phyloP scores from a whole-genome alignment of 179 eudicot species.

The Pouteria campechiana region DNA sequence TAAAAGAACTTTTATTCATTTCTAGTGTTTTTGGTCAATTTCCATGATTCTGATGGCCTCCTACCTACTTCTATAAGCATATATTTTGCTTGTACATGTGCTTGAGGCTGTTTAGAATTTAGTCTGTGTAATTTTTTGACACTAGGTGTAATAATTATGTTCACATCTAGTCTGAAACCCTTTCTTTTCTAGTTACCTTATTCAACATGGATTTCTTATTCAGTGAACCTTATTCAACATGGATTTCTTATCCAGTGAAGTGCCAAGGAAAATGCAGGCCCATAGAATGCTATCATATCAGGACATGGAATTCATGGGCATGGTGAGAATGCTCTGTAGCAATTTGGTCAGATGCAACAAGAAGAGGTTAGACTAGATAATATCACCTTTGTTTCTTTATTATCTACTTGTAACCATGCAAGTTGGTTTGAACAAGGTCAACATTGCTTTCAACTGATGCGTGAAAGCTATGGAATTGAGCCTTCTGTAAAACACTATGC shows the following conservation, averaged over 20 bases:
- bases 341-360: slow-evolving; percentile 44
- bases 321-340: slow-evolving; percentile 37
- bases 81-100: no score
- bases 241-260: slow-evolving; percentile 45
- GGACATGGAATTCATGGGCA: slow-evolving; percentile 71
- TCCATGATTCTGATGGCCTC: no score
- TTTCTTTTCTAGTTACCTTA: no score
- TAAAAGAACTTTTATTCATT: no score
- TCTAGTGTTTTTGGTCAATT: no score
- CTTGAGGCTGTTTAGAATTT: no score
- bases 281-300: slow-evolving; percentile 69
- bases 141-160: no score
- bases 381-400: slow-evolving; percentile 48
- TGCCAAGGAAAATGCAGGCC: slow-evolving; percentile 38
- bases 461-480: slow-evolving; percentile 18
- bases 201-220: no score
- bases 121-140: no score
- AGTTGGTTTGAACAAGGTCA: slow-evolving; percentile 61
- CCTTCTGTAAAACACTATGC: slow-evolving; percentile 45
- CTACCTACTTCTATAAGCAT: no score
- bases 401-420: slow-evolving; percentile 69
- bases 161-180: no score
- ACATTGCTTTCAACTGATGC: slow-evolving; percentile 44
- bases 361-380: slow-evolving; percentile 54
- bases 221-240: no score